phyloP scores from a whole-genome alignment of 1,284 basidiomycete species.

The Anthracocystis walkeri region DNA sequence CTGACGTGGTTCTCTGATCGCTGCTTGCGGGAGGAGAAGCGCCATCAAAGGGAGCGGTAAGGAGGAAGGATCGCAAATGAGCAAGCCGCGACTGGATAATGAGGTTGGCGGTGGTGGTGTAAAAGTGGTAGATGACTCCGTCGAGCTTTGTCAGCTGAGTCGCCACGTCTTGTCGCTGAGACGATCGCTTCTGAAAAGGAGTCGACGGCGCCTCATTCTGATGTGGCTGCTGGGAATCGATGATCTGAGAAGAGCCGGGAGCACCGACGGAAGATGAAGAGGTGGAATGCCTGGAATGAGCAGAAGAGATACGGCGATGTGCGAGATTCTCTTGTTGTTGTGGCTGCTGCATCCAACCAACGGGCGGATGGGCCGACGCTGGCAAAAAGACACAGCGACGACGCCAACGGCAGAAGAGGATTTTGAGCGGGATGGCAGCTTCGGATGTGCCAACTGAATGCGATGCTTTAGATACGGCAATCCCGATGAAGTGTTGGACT shows the following conservation, averaged over 20 bases:
- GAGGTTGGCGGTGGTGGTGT: slow-evolving; percentile 68
- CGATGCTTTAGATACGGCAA: background rate
- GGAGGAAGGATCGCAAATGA: slow-evolving; percentile 38
- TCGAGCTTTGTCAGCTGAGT: slow-evolving; percentile 49
- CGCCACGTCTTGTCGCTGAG: slow-evolving; percentile 15
- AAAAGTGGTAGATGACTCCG: slow-evolving; percentile 68
- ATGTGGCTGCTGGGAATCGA: slow-evolving; percentile 17
- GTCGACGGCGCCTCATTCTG: slow-evolving; percentile 25
- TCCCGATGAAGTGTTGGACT: background rate
- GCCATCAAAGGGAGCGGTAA: slow-evolving; percentile 19
- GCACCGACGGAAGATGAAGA: slow-evolving; percentile 29
- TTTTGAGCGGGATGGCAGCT: background rate
- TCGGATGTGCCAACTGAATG: background rate
- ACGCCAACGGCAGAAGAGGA: slow-evolving; percentile 16
- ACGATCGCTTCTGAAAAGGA: slow-evolving; percentile 14
- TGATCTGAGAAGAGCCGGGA: slow-evolving; percentile 16
- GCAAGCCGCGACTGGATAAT: slow-evolving; percentile 65
- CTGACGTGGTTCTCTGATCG: slow-evolving; percentile 8
- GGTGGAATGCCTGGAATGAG: slow-evolving; percentile 16
- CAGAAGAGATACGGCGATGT: slow-evolving; percentile 24
- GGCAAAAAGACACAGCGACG: slow-evolving; percentile 19
- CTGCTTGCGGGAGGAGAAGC: background rate
- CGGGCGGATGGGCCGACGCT: slow-evolving; percentile 18
- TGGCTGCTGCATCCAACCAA: slow-evolving; percentile 46
- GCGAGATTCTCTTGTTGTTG: slow-evolving; percentile 11